Percentiles rank a stretch among this genome's conserved stretches.
Evolutionary conservation across 345 rosid genomes (phyloP).

Genomic region (Clausena lansium): DNA sequence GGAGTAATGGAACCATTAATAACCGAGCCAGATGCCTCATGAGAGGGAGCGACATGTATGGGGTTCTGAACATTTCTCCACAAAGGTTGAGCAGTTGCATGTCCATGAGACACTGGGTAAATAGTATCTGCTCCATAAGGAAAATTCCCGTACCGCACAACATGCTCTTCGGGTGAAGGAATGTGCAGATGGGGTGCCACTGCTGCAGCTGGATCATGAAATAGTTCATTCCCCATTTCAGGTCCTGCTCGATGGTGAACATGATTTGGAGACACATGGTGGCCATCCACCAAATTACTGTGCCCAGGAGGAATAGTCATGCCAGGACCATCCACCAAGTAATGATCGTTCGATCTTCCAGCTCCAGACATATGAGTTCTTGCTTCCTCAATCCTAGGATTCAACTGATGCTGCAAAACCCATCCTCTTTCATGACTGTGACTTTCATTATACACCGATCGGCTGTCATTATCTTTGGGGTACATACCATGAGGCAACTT

Average conservation of each 20-base stretch:
- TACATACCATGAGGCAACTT: conserved; percentile 52
- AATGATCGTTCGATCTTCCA: conserved; percentile 70
- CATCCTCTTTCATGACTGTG: conserved; percentile 73
- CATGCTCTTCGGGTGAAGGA: conserved; percentile 53
- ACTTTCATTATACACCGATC: conserved; percentile 47
- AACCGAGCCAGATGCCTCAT: conserved; percentile 48
- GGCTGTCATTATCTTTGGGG: conserved; percentile 52
- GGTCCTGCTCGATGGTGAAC: conserved; percentile 53
- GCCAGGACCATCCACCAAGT: conserved; percentile 55
- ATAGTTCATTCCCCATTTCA: conserved; percentile 56
- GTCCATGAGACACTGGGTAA: conserved; percentile 54
- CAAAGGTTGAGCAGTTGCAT: conserved; percentile 41
- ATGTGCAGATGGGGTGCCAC: conserved; percentile 37
- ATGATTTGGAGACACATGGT: conserved; percentile 42
- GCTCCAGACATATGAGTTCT: conserved; percentile 56
- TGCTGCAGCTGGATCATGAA: conserved; percentile 56
- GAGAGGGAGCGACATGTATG: conserved; percentile 44
- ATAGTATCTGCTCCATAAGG: conserved; percentile 59
- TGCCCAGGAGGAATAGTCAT: conserved; percentile 62
- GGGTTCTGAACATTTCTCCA: conserved; percentile 73
- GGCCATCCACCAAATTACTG: conserved; percentile 46
- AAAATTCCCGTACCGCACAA: conserved; percentile 53
- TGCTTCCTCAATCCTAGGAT: conserved; percentile 57
- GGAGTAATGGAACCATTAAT: conserved; percentile 54
- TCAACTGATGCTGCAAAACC: conserved; percentile 63